These are phyloP conservation scores for Peniophora sp. DNA, from an alignment of 1,284 basidiomycete species.

Conservation along the genomic window DNA sequence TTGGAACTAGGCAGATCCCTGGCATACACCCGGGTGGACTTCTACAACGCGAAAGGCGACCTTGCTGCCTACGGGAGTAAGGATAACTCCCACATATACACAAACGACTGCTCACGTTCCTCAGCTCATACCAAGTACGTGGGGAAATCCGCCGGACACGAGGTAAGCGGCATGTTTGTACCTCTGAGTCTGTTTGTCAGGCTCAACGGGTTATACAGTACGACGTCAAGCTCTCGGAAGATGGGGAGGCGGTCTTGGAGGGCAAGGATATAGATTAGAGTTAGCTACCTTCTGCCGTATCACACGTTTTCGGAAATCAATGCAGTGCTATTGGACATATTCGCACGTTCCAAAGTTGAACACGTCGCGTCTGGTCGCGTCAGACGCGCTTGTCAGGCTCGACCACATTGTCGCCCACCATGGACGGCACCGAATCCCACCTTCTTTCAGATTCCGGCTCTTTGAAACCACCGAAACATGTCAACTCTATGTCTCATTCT, in stretches of 20 bases:
- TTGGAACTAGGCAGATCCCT: conserved; percentile 61
- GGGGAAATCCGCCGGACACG: conserved; percentile 62
- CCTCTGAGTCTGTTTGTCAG: not conserved
- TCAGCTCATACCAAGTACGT: conserved; percentile 86
- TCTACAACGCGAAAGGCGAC: conserved; percentile 61
- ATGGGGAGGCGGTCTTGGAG: conserved; percentile 66
- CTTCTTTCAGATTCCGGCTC: not conserved
- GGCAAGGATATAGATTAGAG: conserved; percentile 44
- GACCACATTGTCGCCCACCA: not conserved
- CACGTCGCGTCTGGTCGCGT: not conserved
- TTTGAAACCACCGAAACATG: no score
- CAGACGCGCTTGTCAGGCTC: not conserved
- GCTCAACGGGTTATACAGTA: conserved; percentile 31
- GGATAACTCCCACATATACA: conserved; percentile 17
- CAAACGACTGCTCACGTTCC: not conserved
- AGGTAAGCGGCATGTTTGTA: conserved; percentile 30
- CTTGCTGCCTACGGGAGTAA: conserved; percentile 80
- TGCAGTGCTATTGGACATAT: not conserved
- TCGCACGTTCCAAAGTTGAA: no score
- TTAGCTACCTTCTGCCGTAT: not conserved
- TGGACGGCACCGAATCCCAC: not conserved
- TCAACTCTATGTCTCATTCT: not conserved
- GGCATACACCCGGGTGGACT: conserved; percentile 76
- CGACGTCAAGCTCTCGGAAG: conserved; percentile 75
- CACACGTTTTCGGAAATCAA: not conserved